Evolutionary conservation across 2,329 filamentous ascomycete species (phyloP).

Genomic region (Rhinocladiella mackenziei): DNA sequence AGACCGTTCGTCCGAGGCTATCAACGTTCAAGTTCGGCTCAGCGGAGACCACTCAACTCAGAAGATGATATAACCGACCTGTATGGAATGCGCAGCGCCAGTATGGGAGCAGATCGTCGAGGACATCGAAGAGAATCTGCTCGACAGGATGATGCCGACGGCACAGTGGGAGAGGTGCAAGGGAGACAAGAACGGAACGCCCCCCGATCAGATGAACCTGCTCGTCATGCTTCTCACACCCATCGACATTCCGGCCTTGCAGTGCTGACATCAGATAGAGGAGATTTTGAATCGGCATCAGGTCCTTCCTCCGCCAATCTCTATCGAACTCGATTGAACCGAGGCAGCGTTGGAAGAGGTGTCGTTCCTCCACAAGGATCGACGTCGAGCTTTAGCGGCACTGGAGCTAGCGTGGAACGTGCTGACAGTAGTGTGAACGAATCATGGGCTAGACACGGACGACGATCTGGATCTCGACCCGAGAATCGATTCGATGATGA

Average conservation of each 20-base stretch:
- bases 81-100: slow-evolving; percentile 46
- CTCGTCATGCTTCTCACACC: slow-evolving; percentile 11
- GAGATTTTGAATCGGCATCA: slow-evolving; percentile 24
- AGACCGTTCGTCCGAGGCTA: slow-evolving; percentile 40
- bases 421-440: slow-evolving; percentile 25
- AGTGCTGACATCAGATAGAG: slow-evolving; percentile 18
- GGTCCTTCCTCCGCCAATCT: slow-evolving; percentile 21
- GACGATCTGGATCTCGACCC: slow-evolving; percentile 23
- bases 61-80: slow-evolving; percentile 44
- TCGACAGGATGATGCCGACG: slow-evolving; percentile 9
- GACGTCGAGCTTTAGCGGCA: slow-evolving; percentile 24
- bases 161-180: neutral
- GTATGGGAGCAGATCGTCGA: slow-evolving; percentile 37
- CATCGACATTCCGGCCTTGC: slow-evolving; percentile 19
- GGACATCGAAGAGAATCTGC: slow-evolving; percentile 14
- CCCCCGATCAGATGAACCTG: slow-evolving; percentile 5
- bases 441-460: slow-evolving; percentile 22
- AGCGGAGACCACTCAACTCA: slow-evolving; percentile 33
- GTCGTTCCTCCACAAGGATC: slow-evolving; percentile 25
- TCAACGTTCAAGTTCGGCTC: slow-evolving; percentile 45
- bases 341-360: slow-evolving; percentile 16
- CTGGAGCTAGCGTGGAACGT: slow-evolving; percentile 22
- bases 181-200: neutral
- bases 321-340: slow-evolving; percentile 14
- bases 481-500: slow-evolving; percentile 28